Evolutionary conservation across 1,139 yeast genomes (phyloP), one percentile per base, ranked within the genome.

Genomic region (Eremothecium sinecaudum): DNA sequence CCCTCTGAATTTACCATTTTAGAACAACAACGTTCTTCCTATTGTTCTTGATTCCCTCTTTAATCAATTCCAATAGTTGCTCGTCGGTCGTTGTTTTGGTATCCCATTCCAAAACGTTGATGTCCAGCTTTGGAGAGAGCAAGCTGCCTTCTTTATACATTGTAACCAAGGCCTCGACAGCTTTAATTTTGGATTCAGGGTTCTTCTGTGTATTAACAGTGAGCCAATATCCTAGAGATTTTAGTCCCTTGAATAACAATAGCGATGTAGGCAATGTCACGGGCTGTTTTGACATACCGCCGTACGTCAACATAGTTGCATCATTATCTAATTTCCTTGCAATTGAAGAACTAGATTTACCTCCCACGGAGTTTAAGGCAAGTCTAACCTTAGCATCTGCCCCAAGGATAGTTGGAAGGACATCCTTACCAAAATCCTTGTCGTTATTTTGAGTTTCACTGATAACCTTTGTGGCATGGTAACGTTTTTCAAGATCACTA

Each of bases 271-370:
- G 96, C 39, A 90, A 61, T 12, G 75, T 71, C 17, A 92, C 92
- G 2, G 98, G 98, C 61, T 84, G 90, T 66, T 78, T 77, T 4
- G 97, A 83, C 98, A 90, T 90, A 32, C 95, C 98, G 18, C 99
- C 99, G 55, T 90, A 90, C 1, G 98, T 86, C 49, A 82, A 75
- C 67, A 90, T 67, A 43, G 80, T 68, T 2, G 75, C 76, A 19
- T 86, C 83, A 42, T 73, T 69, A 34, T 72, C 75, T 43, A 90
- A 68, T 54, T 86, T 86, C 45, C 95, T 71, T 6, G 94, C 90
- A 46, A 90, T 66, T 28, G 79, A 77, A 1, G 94, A 69, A 26
- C 86, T 72, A 24, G 84, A 78, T 45, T 79, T 71, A 19, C 98
- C 98, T 34, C 98, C 96, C 30, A 90, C 92, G 51, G 95, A 83